Evolutionary conservation across 495 filamentous ascomycete species (phyloP).

Genomic region (Extremus antarcticus): DNA sequence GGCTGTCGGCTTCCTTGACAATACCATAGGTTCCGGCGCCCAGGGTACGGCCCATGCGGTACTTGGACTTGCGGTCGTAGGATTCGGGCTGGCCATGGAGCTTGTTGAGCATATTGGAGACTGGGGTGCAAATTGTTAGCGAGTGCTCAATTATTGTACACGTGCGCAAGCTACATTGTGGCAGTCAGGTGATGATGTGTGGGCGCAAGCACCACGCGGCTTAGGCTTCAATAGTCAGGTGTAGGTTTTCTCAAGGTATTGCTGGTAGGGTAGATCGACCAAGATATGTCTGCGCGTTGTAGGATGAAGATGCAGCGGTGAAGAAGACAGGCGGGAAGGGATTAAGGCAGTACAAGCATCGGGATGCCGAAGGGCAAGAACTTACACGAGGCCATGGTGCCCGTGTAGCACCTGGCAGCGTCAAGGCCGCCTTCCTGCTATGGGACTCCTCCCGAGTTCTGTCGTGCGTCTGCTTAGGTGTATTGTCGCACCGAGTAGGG

Average conservation of each 20-base stretch:
- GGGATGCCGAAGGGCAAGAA: not conserved
- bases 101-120: constrained; percentile 90
- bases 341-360: not conserved
- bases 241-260: not conserved
- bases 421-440: constrained; percentile 14
- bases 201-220: not conserved
- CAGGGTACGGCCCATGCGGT: constrained; percentile 83
- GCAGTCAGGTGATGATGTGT: not conserved
- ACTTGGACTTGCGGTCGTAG: constrained; percentile 95
- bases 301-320: not conserved
- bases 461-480: too few relatives aligned
- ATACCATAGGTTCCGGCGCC: constrained; percentile 98
- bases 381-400: constrained; percentile 9
- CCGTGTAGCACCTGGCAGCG: constrained; percentile 5
- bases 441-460: not conserved
- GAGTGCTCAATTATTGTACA: not conserved
- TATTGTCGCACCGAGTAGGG: too few relatives aligned
- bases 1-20: constrained; percentile 81
- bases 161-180: not conserved
- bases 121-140: constrained; percentile 34
- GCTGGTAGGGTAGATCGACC: not conserved
- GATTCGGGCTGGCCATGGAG: constrained; percentile 94
- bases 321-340: not conserved
- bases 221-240: not conserved
- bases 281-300: not conserved